phyloP scores from a whole-genome alignment of 1,284 basidiomycete genomes.

The Sporisorium reilianum region DNA sequence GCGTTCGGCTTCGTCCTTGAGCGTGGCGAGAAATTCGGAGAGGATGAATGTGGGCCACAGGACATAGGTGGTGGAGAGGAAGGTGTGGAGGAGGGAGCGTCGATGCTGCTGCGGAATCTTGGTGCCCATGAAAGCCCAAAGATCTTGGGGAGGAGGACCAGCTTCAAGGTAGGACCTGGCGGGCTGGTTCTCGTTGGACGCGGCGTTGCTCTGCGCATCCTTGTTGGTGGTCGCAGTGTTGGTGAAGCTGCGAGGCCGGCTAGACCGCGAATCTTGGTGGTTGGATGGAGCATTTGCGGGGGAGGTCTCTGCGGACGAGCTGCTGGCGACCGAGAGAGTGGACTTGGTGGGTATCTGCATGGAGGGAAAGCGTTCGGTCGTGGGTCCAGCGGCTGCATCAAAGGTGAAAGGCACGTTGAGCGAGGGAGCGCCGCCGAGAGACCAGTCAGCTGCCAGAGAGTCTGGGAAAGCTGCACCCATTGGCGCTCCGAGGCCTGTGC shows the following conservation, averaged over 20 bases:
- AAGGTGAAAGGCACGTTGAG: slow-evolving; percentile 51
- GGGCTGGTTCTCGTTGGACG: slow-evolving; percentile 22
- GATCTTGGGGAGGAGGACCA: slow-evolving; percentile 39
- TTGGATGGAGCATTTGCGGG: slow-evolving; percentile 19
- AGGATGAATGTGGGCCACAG: slow-evolving; percentile 53
- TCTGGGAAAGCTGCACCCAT: slow-evolving; percentile 26
- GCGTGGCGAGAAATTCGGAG: slow-evolving; percentile 46
- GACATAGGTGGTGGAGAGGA: slow-evolving; percentile 52
- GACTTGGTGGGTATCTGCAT: slow-evolving; percentile 37
- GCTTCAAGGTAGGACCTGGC: slow-evolving; percentile 35
- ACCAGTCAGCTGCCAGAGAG: slow-evolving; percentile 43
- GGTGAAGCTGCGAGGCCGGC: slow-evolving; percentile 20
- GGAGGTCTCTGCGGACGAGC: slow-evolving; percentile 45
- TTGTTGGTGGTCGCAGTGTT: slow-evolving; percentile 12
- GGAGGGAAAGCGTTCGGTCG: slow-evolving; percentile 29
- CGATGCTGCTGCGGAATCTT: slow-evolving; percentile 51
- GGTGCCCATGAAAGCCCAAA: slow-evolving; percentile 48
- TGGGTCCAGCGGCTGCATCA: slow-evolving; percentile 36
- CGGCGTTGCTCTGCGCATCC: not conserved
- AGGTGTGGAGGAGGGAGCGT: slow-evolving; percentile 46
- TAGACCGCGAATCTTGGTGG: slow-evolving; percentile 5
- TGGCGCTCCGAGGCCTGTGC: slow-evolving; percentile 27
- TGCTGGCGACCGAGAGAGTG: slow-evolving; percentile 36
- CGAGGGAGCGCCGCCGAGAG: slow-evolving; percentile 35
- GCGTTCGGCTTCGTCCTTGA: slow-evolving; percentile 41